Percentiles rank a stretch among this genome's conserved stretches.
phyloP scores from a whole-genome alignment of 164 flowering plant species.

The Chimonanthus salicifolius region DNA sequence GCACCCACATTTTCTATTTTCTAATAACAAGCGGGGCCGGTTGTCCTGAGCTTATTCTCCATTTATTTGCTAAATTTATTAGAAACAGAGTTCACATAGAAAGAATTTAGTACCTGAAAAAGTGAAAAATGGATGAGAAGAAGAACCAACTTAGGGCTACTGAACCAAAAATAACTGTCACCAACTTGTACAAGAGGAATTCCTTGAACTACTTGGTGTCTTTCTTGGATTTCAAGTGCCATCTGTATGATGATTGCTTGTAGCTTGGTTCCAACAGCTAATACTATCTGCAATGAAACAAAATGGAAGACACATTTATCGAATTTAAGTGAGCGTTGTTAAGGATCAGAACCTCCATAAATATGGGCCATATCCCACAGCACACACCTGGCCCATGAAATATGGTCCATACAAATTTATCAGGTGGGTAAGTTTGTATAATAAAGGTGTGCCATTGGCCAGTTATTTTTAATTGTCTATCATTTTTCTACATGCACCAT shows the following conservation, averaged over 20 bases:
- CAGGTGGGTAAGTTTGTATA: not conserved
- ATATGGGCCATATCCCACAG: too few species aligned
- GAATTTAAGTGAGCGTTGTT: not conserved
- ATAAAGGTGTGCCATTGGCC: not conserved
- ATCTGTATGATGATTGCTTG: constrained; percentile 79
- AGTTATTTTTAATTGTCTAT: too few species aligned
- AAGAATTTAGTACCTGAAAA: constrained; percentile 57
- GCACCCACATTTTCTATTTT: not conserved
- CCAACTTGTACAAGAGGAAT: constrained; percentile 90
- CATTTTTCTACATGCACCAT: too few species aligned
- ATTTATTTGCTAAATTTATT: not conserved
- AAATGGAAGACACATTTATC: not conserved
- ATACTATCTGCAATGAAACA: constrained; percentile 45
- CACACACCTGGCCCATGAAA: not conserved
- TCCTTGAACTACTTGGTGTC: constrained; percentile 93
- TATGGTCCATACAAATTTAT: not conserved
- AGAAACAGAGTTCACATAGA: not conserved
- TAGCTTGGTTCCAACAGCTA: constrained; percentile 92
- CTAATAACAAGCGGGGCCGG: not conserved
- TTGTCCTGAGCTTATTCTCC: not conserved
- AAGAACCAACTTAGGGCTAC: constrained; percentile 60
- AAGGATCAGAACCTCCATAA: not conserved
- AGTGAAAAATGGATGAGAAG: constrained; percentile 75
- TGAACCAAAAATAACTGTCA: constrained; percentile 83
- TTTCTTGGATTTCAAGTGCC: constrained; percentile 87